Evolutionary conservation across 2,329 filamentous ascomycete genomes (phyloP).

Genomic region (Sporothrix luriei): DNA sequence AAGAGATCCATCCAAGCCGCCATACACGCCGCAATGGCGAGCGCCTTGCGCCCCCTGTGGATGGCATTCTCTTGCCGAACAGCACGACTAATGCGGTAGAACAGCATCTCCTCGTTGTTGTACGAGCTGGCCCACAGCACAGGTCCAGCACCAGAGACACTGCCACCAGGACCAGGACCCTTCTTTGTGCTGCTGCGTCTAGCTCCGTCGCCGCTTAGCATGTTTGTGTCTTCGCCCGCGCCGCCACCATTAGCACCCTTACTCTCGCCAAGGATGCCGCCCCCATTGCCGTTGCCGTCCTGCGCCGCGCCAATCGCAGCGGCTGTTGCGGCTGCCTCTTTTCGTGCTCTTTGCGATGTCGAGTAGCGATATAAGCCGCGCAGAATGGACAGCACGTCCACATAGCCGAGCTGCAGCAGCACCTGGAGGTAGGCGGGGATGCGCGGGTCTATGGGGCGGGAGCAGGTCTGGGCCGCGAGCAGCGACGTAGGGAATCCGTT

Average conservation of each 20-base stretch:
- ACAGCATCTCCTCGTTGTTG: constrained; percentile 80
- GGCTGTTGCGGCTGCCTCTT: constrained; percentile 27
- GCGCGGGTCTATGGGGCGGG: constrained; percentile 60
- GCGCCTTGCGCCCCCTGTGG: constrained; percentile 50
- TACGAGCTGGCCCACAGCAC: constrained; percentile 60
- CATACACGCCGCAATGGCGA: constrained; percentile 54
- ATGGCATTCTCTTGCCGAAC: constrained; percentile 64
- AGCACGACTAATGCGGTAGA: constrained; percentile 88
- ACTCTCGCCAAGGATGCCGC: background rate
- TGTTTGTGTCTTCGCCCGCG: background rate
- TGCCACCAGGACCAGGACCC: constrained; percentile 26
- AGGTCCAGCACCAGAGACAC: constrained; percentile 34
- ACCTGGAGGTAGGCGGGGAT: constrained; percentile 62
- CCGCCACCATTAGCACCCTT: constrained; percentile 20
- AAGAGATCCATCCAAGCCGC: constrained; percentile 64
- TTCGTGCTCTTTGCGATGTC: constrained; percentile 50
- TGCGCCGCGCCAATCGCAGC: constrained; percentile 15
- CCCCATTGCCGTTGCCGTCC: background rate
- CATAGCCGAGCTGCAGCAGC: constrained; percentile 54
- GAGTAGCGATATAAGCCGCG: constrained; percentile 60
- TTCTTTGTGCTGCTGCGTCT: constrained; percentile 32
- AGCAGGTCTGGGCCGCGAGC: constrained; percentile 41
- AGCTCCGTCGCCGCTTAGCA: background rate
- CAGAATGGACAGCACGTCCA: constrained; percentile 60
- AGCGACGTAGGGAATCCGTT: background rate